Evolutionary conservation across 1,284 basidiomycete species (phyloP), one percentile per base, ranked within the genome.

Genomic region (Cystobasidium sp.): DNA sequence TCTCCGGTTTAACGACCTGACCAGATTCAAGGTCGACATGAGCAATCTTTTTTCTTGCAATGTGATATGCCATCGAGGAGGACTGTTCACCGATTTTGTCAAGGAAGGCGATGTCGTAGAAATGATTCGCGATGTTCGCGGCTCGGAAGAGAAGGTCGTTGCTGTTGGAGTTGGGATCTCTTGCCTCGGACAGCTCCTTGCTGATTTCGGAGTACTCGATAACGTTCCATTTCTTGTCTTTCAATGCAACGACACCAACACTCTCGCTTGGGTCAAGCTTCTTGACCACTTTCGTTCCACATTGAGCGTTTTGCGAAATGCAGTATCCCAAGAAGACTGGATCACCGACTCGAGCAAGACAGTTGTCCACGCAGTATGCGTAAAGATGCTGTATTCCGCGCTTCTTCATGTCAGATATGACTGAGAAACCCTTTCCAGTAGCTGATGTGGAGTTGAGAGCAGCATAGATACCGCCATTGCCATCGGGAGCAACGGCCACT

Each of bases 161-260:
- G 20, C n/a, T 43, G 31, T 72, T 63, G 0, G 87, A 87, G 65
- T 87, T 84, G 7, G 87, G 78, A 78, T 93, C 90, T 0, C 55
- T 56, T 75, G 87, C 85, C 81, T 93, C 91, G 14, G 94, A 89
- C 82, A 97, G 91, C 78, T 91, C 91, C 76, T 87, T 85, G 9
- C 93, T 89, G 79, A 99, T 94, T 84, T 99, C 97, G 14, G 93
- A 96, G 85, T 99, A 99, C 83, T 99, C 97, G 76, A 99, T 92
- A 61, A 99, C 96, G 77, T 90, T 89, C 84, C 89, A 97, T 79
- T 91, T 91, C 80, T 88, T 87, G 46, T 90, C 91, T 52, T 90
- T 88, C 71, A 88, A 86, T 9, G 93, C 96, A 76, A 99, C 88
- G 76, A 99, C 96, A 58, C 97, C 97, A 77, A 99, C 97, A 7